These are phyloP conservation scores for Ambrosiella xylebori DNA, from an alignment of 2,329 filamentous ascomycete genomes.

Conservation along the genomic window DNA sequence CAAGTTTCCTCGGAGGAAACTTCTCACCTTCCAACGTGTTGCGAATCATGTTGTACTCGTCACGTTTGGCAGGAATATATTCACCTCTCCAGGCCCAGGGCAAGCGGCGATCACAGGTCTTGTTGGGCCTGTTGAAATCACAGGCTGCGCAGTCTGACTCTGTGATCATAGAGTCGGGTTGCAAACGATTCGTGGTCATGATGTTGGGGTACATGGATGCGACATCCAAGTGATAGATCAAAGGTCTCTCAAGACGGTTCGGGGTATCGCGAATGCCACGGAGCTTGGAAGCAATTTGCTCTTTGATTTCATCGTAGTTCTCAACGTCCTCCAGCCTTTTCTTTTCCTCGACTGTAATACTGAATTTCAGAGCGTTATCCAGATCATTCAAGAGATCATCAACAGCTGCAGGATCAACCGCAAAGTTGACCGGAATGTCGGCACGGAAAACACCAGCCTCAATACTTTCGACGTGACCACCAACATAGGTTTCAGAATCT, in stretches of 20 bases:
- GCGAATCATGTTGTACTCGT: conserved; percentile 98
- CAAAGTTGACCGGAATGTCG: conserved; percentile 89
- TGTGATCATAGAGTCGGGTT: conserved; percentile 97
- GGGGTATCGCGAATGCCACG: conserved; percentile 62
- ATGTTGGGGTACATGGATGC: conserved; percentile 99
- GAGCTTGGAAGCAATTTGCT: conserved; percentile 58
- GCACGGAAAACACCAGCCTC: conserved; percentile 93
- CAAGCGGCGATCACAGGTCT: conserved; percentile 85
- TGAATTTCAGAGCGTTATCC: conserved; percentile 78
- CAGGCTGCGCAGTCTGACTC: conserved; percentile 94
- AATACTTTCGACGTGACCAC: conserved; percentile 97
- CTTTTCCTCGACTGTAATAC: conserved; percentile 68
- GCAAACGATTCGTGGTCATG: conserved; percentile 96
- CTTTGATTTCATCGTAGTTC: conserved; percentile 72
- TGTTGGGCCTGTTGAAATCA: conserved; percentile 94
- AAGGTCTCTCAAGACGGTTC: conserved; percentile 65
- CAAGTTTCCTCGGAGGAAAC: conserved; percentile 66
- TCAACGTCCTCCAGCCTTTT: conserved; percentile 62
- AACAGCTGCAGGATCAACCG: conserved; percentile 71
- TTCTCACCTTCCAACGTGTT: conserved; percentile 80
- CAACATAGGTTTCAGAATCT: conserved; percentile 95
- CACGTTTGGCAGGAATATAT: conserved; percentile 84
- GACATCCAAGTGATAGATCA: conserved; percentile 96
- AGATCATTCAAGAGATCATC: conserved; percentile 78
- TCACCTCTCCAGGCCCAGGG: conserved; percentile 98